phyloP scores from a whole-genome alignment of 78 protist genomes.

The Dictyostelium citrinum region DNA sequence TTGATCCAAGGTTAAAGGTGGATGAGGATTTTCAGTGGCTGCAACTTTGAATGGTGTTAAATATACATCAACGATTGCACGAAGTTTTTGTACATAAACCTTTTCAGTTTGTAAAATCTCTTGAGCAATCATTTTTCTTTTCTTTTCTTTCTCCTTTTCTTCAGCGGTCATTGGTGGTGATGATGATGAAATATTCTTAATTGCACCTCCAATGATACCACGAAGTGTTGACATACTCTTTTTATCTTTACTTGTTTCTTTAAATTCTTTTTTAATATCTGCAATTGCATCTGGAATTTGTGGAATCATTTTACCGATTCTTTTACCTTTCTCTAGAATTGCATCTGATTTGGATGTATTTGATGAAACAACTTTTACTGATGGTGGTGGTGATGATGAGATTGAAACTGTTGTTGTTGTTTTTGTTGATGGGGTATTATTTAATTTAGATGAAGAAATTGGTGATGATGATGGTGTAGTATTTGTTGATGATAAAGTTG shows the following conservation, averaged over 20 bases:
- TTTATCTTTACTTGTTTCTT: slow-evolving; percentile 25
- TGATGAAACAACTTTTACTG: neutral
- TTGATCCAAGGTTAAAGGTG: slow-evolving; percentile 47
- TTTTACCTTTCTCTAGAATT: neutral
- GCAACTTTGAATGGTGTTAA: slow-evolving; percentile 56
- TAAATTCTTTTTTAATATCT: neutral
- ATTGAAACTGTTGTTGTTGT: neutral
- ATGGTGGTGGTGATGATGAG: neutral
- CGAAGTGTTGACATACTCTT: slow-evolving; percentile 51
- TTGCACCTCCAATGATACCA: slow-evolving; percentile 46
- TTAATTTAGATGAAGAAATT: neutral
- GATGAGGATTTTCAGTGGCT: slow-evolving; percentile 44
- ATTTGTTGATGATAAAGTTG: slow-evolving; percentile 6
- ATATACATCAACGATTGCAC: slow-evolving; percentile 41
- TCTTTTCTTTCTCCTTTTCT: slow-evolving; percentile 5
- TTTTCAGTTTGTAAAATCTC: slow-evolving; percentile 54
- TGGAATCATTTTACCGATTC: neutral
- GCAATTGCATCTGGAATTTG: neutral
- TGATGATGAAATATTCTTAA: neutral
- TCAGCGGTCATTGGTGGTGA: neutral
- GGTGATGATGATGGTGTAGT: neutral
- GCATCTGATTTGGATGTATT: neutral
- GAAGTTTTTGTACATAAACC: slow-evolving; percentile 47
- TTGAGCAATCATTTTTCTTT: slow-evolving; percentile 44
- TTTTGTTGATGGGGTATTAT: neutral